Evolutionary conservation across 306 rosid species (phyloP), one percentile per base, ranked within the genome.

Genomic region (Quercus dentata): DNA sequence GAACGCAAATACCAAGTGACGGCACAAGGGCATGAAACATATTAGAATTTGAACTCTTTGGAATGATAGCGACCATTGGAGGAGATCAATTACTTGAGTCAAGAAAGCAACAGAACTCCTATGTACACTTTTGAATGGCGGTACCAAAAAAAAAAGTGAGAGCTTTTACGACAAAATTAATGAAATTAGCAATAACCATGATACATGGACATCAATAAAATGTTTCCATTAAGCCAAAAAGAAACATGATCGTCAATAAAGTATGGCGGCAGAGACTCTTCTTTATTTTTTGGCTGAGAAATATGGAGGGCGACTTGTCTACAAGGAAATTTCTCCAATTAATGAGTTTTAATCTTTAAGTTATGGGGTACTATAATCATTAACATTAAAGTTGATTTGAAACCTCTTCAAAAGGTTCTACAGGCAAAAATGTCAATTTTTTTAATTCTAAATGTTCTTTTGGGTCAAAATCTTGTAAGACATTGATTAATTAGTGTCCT

Each of bases 31-130:
- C 54, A 12, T 49, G 54, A 49, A 25, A 59, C 4, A 59, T 28
- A 5, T 20, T 54, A 52, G 8, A 59, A 46, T 41, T 57, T 71
- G 77, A 55, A 72, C n/a, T 62, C 54, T 25, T 62, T 35, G 4
- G 61, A 59, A 62, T 31, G 65, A 79, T 23, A 63, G 74, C 62
- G 20, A 2, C 56, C 20, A 49, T 49, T 49, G 15, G 4, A 49
- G 14, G 54, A 49, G 46, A 41, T 41, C 54, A 49, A 3, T 17
- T 49, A 49, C 54, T 49, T 56, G 46, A 33, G 86, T 79, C 82
- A 71, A 84, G 84, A 84, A 79, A 81, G 85, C 84, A 82, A 74
- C 28, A 11, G 68, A 61, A 63, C 65, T 79, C 78, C 79, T 27
- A 12, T 4, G 31, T 28, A 28, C 68, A 52, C 74, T 74, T 77